Conservation (phyloP, 352 stramenopile genomes). For the Globisporangium spinosum region DNA sequence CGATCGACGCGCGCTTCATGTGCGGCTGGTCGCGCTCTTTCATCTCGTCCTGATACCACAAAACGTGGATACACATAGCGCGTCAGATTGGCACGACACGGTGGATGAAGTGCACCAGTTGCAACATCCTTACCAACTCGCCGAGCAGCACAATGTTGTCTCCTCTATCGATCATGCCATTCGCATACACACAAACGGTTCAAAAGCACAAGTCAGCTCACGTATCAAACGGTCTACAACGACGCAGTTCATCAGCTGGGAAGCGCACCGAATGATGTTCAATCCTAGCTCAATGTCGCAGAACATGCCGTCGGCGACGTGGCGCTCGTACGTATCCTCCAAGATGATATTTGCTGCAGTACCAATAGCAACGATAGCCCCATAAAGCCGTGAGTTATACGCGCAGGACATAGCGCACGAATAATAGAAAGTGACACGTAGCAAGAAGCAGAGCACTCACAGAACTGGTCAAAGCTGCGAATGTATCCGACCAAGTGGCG, state of each 20-base stretch:
- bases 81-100: background rate
- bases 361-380: background rate
- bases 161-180: conserved; percentile 33
- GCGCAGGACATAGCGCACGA: background rate
- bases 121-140: conserved; percentile 52
- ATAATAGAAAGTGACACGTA: too few species aligned
- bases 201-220: background rate
- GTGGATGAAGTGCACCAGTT: background rate
- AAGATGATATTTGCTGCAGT: conserved; percentile 94
- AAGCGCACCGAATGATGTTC: conserved; percentile 91
- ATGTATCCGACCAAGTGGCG: conserved; percentile 92
- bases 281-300: conserved; percentile 94
- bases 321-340: conserved; percentile 92
- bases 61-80: background rate
- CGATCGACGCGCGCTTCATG: conserved; percentile 73
- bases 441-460: conserved; percentile 33
- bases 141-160: conserved; percentile 87
- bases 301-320: conserved; percentile 87
- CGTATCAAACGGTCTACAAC: background rate
- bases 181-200: background rate
- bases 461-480: conserved; percentile 87
- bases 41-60: conserved; percentile 51
- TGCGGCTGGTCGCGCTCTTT: conserved; percentile 82
- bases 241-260: background rate
- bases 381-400: background rate